Conservation (phyloP, 768 basidiomycete genomes). For the Boletus vinaceobasis region DNA sequence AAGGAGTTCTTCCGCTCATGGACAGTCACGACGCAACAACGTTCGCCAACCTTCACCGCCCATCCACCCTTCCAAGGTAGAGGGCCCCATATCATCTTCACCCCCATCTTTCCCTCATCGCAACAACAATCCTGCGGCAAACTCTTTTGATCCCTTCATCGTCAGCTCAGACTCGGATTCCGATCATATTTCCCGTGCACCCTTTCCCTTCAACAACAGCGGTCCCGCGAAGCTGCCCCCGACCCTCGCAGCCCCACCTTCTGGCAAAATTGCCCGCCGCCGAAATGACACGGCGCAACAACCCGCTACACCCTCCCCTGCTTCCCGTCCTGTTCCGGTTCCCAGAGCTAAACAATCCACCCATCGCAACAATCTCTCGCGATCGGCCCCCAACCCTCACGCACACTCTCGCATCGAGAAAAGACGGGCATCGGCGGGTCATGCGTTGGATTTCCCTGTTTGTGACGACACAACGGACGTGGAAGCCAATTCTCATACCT, state of each 20-base stretch:
- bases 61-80: slow-evolving; percentile 63
- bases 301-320: slow-evolving; percentile 36
- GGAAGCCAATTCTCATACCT: slow-evolving; percentile 40
- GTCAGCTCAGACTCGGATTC: slow-evolving; percentile 44
- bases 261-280: slow-evolving; percentile 58
- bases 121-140: slow-evolving; percentile 33
- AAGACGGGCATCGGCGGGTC: slow-evolving; percentile 33
- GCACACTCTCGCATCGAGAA: slow-evolving; percentile 29
- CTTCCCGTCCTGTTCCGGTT: slow-evolving; percentile 47
- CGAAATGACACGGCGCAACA: slow-evolving; percentile 40
- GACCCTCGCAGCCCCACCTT: slow-evolving; percentile 44
- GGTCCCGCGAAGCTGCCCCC: slow-evolving; percentile 31
- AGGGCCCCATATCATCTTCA: slow-evolving; percentile 37
- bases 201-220: slow-evolving; percentile 23
- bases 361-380: slow-evolving; percentile 36
- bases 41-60: slow-evolving; percentile 65
- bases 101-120: slow-evolving; percentile 27
- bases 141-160: slow-evolving; percentile 48
- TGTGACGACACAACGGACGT: slow-evolving; percentile 70
- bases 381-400: slow-evolving; percentile 50
- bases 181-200: slow-evolving; percentile 35
- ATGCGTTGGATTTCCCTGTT: slow-evolving; percentile 51
- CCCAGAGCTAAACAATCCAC: slow-evolving; percentile 30
- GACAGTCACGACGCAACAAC: slow-evolving; percentile 46
- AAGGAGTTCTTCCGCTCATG: slow-evolving; percentile 47